Conservation (phyloP, 2,329 filamentous ascomycete genomes). For the Pseudopithomyces maydicus region DNA sequence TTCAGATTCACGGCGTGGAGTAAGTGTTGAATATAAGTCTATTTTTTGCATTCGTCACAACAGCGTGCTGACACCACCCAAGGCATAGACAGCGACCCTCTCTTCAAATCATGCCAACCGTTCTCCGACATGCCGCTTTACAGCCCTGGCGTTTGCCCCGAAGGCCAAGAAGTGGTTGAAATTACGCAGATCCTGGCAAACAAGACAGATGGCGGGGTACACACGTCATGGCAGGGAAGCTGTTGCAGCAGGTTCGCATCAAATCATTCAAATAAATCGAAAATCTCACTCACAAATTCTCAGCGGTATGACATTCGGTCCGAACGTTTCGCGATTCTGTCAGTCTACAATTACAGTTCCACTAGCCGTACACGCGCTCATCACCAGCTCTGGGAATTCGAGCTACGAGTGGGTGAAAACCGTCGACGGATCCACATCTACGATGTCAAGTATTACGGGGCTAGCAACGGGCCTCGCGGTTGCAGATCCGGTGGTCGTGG, state of each 20-base stretch:
- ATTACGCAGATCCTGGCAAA: conserved; percentile 1
- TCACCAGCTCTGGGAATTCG: background rate
- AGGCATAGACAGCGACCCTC: conserved; percentile 1
- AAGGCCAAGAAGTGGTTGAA: conserved; percentile 8
- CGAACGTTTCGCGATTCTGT: background rate
- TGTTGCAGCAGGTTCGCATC: conserved; percentile 1
- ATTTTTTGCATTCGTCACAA: too few species aligned
- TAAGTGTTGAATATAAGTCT: too few species aligned
- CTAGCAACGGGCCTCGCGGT: conserved; percentile 9
- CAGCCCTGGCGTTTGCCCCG: conserved; percentile 15
- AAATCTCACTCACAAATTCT: background rate
- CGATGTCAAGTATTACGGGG: conserved; percentile 2
- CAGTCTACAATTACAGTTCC: background rate
- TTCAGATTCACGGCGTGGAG: too few species aligned
- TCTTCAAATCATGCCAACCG: conserved; percentile 8
- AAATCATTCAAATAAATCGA: background rate
- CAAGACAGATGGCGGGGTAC: background rate
- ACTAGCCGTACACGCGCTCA: background rate
- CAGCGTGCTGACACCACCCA: background rate
- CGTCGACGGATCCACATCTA: background rate
- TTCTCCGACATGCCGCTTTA: conserved; percentile 6
- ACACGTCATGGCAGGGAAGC: conserved; percentile 3
- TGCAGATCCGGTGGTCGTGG: conserved; percentile 13
- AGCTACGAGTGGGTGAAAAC: background rate
- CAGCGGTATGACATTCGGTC: background rate